Evolutionary conservation across 169 alveolate genomes (phyloP).

Genomic region (Plasmodium cynomolgi): DNA sequence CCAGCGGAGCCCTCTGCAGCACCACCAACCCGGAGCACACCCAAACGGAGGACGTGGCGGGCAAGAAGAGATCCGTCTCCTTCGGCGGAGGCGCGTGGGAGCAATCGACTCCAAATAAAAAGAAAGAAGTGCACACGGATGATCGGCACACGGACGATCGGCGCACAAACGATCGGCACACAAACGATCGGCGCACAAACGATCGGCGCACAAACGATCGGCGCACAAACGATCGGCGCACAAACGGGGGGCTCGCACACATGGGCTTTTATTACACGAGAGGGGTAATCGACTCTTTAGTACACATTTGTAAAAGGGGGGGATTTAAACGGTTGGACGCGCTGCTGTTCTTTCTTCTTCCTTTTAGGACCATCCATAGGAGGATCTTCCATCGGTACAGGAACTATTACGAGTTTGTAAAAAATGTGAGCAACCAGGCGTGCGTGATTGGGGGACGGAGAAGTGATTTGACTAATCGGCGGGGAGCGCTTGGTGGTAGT

Average conservation of each 20-base stretch:
- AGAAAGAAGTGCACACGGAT: background rate
- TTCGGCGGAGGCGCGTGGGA: background rate
- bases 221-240: too few species aligned
- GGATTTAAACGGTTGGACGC: constrained; percentile 26
- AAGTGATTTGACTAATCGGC: background rate
- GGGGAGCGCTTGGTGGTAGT: background rate
- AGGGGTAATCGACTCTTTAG: constrained; percentile 26
- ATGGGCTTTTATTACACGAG: constrained; percentile 49
- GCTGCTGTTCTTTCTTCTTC: constrained; percentile 30
- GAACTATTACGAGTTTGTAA: constrained; percentile 48
- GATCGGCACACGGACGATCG: background rate
- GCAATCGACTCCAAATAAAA: background rate
- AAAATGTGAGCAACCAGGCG: constrained; percentile 5
- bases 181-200: too few species aligned
- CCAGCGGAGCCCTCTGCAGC: background rate
- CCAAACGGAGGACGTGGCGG: background rate
- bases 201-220: too few species aligned
- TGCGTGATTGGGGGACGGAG: background rate
- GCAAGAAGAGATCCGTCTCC: background rate
- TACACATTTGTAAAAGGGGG: constrained; percentile 29
- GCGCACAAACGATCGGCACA: too few species aligned
- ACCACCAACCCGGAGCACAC: background rate
- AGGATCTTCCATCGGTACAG: constrained; percentile 12
- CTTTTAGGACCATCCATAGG: constrained; percentile 40
- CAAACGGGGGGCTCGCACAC: background rate